Base-by-base conservation (phyloP, 106 monocot species). In the Phalaenopsis aphrodite region DNA sequence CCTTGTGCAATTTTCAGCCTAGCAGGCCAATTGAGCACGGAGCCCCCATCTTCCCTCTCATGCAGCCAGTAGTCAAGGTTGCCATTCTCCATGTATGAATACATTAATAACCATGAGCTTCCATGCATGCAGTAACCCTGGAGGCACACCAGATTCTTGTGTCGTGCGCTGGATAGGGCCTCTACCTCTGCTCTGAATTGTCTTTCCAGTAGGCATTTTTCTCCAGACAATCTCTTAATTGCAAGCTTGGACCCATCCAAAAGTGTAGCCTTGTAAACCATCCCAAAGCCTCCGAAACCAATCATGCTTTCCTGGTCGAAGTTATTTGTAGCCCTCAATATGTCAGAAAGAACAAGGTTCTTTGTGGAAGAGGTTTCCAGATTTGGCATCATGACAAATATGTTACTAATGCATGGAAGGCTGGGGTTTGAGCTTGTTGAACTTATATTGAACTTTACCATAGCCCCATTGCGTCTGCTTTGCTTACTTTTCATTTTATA, bases 111-210 rank as follows among this genome's bases (percentile, higher is more conserved):
- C 48, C 79, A 67, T 66, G 46, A 21, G 36, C 36, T 79, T 30
- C 79, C 43, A 46, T 79, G 24, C 46, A 16, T 66, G 17, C 79
- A 79, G 30, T 79, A 79, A 36, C 68, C 79, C 21, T 79, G 66
- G 0, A 79, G 68, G 5, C 67, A 68, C 21, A 79, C 79, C 43
- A 79, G 68, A 41, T 79, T 79, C 79, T 48, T 69, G 69, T 79
- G 79, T 15, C 69, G 79, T 8, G 79, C 79, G 8, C 43, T 79
- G 14, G 79, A 79, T 24, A 79, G 79, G 17, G 79, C 48, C 46
- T 79, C 79, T 30, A 79, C 79, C 16, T 79, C 68, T 30, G 79
- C 79, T 36, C 67, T 66, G 79, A 79, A 79, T 79, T 79, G 67
- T 37, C 79, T 79, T 79, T 79, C 79, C 79, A 79, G 68, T 5